phyloP scores from a whole-genome alignment of 176 grass and related monocot species.

The Triticum monococcum region DNA sequence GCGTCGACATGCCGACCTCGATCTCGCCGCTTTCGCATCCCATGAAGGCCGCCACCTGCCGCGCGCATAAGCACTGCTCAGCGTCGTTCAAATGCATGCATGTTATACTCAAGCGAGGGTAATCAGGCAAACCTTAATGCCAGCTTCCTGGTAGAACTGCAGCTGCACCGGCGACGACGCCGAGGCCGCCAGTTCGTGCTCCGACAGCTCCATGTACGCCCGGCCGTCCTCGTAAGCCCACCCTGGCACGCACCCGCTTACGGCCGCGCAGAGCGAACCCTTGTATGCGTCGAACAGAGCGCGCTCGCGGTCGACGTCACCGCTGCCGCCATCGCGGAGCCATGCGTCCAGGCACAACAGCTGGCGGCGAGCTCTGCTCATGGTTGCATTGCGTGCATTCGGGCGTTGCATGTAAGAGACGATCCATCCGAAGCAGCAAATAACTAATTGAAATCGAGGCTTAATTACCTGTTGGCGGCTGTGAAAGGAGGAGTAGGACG shows the following conservation, averaged over 20 bases:
- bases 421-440: not conserved
- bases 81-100: not conserved
- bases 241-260: conserved; percentile 71
- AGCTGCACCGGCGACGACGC: conserved; percentile 53
- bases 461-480: conserved; percentile 25
- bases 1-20: conserved; percentile 61
- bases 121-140: conserved; percentile 59
- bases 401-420: conserved; percentile 1
- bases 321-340: conserved; percentile 31
- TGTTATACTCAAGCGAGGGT: not conserved
- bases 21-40: conserved; percentile 80
- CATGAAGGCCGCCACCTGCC: conserved; percentile 74
- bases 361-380: conserved; percentile 21
- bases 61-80: not conserved
- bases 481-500: not conserved
- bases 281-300: conserved; percentile 63
- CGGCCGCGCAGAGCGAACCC: conserved; percentile 39
- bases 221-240: conserved; percentile 56
- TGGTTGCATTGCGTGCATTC: not conserved
- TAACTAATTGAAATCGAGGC: not conserved
- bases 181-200: conserved; percentile 34
- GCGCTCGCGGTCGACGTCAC: conserved; percentile 1
- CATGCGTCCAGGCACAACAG: conserved; percentile 49
- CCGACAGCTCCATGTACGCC: conserved; percentile 60
- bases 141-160: conserved; percentile 88